phyloP scores from a whole-genome alignment of 2,329 filamentous ascomycete genomes.

The Clonostachys rosea region DNA sequence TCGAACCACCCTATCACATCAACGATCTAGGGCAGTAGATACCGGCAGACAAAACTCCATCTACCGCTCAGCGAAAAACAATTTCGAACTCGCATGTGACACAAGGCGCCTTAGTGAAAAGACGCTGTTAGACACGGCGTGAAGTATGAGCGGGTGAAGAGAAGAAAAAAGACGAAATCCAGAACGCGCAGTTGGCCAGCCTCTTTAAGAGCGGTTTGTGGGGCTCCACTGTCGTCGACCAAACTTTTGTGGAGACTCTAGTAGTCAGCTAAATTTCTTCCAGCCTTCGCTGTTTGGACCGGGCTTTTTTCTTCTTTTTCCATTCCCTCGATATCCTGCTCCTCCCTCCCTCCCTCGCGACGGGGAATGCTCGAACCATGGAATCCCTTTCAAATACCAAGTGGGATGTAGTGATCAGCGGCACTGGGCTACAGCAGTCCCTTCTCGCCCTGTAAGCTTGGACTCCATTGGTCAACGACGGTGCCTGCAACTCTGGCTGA shows the following conservation, averaged over 20 bases:
- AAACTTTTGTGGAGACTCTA: conserved; percentile 1
- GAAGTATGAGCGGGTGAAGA: conserved; percentile 18
- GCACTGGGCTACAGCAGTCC: conserved; percentile 74
- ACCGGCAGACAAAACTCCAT: conserved; percentile 62
- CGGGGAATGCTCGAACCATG: conserved; percentile 40
- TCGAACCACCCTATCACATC: conserved; percentile 79
- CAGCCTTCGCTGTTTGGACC: too few species aligned
- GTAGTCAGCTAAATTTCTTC: too few species aligned
- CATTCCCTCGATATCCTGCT: neutral
- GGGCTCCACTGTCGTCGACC: conserved; percentile 9
- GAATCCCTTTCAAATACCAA: conserved; percentile 68
- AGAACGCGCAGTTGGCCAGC: conserved; percentile 11
- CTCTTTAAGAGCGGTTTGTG: conserved; percentile 1
- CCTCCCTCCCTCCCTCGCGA: conserved; percentile 5
- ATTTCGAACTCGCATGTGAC: conserved; percentile 4
- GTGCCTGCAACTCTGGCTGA: conserved; percentile 15
- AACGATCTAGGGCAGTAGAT: conserved; percentile 81
- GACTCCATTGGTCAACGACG: conserved; percentile 19
- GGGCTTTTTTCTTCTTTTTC: conserved; percentile 1
- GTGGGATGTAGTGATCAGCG: conserved; percentile 78
- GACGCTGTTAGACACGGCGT: conserved; percentile 18
- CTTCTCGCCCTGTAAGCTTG: conserved; percentile 69
- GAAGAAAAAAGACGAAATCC: conserved; percentile 14
- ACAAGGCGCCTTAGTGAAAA: neutral
- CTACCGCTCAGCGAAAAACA: conserved; percentile 55